Evolutionary conservation across 2,329 filamentous ascomycete genomes (phyloP).

Genomic region (Eurotiales sp.): DNA sequence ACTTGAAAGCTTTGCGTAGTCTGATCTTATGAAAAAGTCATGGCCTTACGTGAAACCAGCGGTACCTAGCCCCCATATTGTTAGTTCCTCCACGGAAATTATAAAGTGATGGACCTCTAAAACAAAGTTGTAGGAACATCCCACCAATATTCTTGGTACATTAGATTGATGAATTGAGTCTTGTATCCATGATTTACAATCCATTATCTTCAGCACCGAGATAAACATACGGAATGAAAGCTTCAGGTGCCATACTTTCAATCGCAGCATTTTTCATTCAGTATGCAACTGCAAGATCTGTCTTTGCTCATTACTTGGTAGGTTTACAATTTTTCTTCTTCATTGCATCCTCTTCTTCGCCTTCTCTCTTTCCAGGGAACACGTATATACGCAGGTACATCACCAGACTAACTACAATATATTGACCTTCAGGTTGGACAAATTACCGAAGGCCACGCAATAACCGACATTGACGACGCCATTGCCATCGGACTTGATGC

Average conservation of each 20-base stretch:
- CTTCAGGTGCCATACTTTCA: constrained; percentile 2
- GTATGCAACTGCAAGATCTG: constrained; percentile 7
- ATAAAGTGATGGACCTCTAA: no score
- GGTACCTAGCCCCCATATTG: no score
- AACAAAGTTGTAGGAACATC: background rate
- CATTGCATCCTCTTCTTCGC: no score
- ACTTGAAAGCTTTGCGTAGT: no score
- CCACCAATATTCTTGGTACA: background rate
- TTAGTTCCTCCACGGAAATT: no score
- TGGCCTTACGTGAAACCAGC: background rate
- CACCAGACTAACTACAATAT: background rate
- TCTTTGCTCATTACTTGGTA: constrained; percentile 18
- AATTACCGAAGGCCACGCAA: constrained; percentile 17
- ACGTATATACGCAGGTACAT: background rate
- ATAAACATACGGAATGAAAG: background rate
- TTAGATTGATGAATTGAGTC: no score
- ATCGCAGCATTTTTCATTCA: background rate
- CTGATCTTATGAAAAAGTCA: background rate
- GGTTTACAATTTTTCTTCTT: no score
- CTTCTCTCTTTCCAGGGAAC: background rate
- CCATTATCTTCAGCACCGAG: no score
- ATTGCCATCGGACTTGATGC: constrained; percentile 31
- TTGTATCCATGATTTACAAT: no score
- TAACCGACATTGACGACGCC: constrained; percentile 20
- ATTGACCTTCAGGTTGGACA: constrained; percentile 23